These are phyloP conservation scores for Sporothrix phasma DNA, from an alignment of 2,329 filamentous ascomycete species.

Conservation along the genomic window DNA sequence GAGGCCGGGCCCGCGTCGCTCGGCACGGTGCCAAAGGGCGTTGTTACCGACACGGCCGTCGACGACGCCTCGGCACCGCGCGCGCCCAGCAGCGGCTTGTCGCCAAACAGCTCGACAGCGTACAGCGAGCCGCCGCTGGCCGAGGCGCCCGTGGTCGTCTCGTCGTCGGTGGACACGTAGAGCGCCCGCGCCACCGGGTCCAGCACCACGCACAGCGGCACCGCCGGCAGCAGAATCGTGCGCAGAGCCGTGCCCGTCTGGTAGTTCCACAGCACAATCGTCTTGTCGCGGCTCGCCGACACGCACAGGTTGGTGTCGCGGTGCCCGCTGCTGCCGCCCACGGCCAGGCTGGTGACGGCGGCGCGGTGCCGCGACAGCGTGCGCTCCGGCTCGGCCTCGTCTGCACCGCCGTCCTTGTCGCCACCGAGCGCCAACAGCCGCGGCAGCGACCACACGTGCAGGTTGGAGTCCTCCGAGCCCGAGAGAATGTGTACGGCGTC, in stretches of 20 bases:
- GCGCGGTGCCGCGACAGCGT: slow-evolving; percentile 71
- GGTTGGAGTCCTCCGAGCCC: slow-evolving; percentile 75
- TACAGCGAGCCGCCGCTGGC: slow-evolving; percentile 39
- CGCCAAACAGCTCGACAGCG: slow-evolving; percentile 60
- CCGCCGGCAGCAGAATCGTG: slow-evolving; percentile 69
- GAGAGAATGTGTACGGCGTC: slow-evolving; percentile 63
- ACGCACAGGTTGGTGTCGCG: slow-evolving; percentile 68
- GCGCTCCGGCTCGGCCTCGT: slow-evolving; percentile 57
- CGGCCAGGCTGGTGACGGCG: slow-evolving; percentile 54
- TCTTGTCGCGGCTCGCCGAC: slow-evolving; percentile 76
- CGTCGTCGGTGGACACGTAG: slow-evolving; percentile 71
- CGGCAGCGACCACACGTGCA: slow-evolving; percentile 84
- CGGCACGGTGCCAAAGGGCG: slow-evolving; percentile 47
- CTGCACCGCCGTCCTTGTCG: slow-evolving; percentile 1
- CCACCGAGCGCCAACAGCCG: slow-evolving; percentile 51
- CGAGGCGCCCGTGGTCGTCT: slow-evolving; percentile 25
- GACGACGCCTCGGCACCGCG: slow-evolving; percentile 43
- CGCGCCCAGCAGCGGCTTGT: slow-evolving; percentile 45
- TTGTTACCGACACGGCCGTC: slow-evolving; percentile 46
- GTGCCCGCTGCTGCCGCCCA: slow-evolving; percentile 54
- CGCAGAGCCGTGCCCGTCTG: slow-evolving; percentile 65
- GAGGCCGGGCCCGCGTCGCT: slow-evolving; percentile 55
- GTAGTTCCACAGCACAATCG: slow-evolving; percentile 89
- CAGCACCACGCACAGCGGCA: slow-evolving; percentile 61
- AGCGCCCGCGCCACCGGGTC: slow-evolving; percentile 78